These are phyloP conservation scores for Lentinula guzmanii DNA, from an alignment of 768 basidiomycete genomes.

Conservation along the genomic window DNA sequence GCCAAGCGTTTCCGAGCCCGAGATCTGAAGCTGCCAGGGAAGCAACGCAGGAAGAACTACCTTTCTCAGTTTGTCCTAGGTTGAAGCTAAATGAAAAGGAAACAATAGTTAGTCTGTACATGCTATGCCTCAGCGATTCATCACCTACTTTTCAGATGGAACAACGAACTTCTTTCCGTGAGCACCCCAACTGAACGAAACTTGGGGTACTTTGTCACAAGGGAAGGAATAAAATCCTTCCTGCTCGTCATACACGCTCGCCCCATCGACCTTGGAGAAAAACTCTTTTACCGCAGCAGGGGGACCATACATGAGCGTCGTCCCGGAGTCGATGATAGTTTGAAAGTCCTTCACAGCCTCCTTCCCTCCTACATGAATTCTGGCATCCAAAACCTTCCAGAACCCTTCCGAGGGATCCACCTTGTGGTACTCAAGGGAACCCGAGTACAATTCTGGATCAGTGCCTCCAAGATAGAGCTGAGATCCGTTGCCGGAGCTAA, in stretches of 20 bases:
- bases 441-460: constrained; percentile 36
- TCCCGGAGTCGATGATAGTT: constrained; percentile 32
- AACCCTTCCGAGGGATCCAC: constrained; percentile 17
- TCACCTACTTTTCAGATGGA: constrained; percentile 26
- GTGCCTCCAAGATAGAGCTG: constrained; percentile 51
- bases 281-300: constrained; percentile 14
- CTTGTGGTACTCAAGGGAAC: constrained; percentile 27
- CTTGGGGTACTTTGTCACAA: constrained; percentile 17
- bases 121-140: not conserved
- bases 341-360: constrained; percentile 10
- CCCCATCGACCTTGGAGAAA: constrained; percentile 20
- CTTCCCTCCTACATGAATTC: constrained; percentile 10
- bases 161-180: constrained; percentile 32
- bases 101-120: not conserved
- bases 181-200: constrained; percentile 31
- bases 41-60: not conserved
- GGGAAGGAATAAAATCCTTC: constrained; percentile 24
- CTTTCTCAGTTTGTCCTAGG: not conserved
- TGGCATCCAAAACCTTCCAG: constrained; percentile 17
- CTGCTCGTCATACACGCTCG: constrained; percentile 11
- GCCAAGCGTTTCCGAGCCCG: not conserved
- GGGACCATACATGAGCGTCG: constrained; percentile 27
- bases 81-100: not conserved
- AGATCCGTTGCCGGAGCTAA: constrained; percentile 30
- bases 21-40: not conserved